These are phyloP conservation scores for Hordeum pubiflorum DNA, from an alignment of 202 grass and related monocot species.

Conservation along the genomic window DNA sequence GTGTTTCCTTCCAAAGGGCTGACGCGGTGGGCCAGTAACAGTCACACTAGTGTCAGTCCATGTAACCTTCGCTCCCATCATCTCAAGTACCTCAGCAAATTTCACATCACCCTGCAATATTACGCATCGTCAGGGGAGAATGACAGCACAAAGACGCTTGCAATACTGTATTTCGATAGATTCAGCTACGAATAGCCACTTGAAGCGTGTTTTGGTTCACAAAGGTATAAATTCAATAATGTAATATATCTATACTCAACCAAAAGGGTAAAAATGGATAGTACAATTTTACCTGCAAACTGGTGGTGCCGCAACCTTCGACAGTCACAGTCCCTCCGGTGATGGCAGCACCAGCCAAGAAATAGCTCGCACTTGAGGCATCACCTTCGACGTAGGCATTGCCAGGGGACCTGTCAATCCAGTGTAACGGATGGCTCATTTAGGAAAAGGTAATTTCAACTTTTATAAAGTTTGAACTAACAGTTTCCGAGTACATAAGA, in stretches of 20 bases:
- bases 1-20: constrained; percentile 64
- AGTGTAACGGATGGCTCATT: background rate
- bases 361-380: constrained; percentile 98
- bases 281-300: constrained; percentile 64
- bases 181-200: background rate
- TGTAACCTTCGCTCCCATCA: constrained; percentile 95
- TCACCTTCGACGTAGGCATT: constrained; percentile 97
- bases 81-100: constrained; percentile 92
- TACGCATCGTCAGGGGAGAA: background rate
- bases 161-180: background rate
- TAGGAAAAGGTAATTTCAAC: background rate
- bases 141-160: background rate
- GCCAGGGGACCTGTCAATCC: constrained; percentile 54
- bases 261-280: background rate
- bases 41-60: constrained; percentile 96
- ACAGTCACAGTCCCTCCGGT: constrained; percentile 94
- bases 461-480: constrained; percentile 7
- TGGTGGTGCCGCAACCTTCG: constrained; percentile 83
- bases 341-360: constrained; percentile 96
- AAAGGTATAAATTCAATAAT: background rate
- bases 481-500: background rate
- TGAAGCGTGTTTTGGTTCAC: constrained; percentile 6
- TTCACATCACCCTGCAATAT: constrained; percentile 85
- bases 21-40: constrained; percentile 68
- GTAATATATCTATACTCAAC: background rate